These are phyloP conservation scores for Ceratopteris richardii DNA, from an alignment of 75 land plant species.

Conservation along the genomic window DNA sequence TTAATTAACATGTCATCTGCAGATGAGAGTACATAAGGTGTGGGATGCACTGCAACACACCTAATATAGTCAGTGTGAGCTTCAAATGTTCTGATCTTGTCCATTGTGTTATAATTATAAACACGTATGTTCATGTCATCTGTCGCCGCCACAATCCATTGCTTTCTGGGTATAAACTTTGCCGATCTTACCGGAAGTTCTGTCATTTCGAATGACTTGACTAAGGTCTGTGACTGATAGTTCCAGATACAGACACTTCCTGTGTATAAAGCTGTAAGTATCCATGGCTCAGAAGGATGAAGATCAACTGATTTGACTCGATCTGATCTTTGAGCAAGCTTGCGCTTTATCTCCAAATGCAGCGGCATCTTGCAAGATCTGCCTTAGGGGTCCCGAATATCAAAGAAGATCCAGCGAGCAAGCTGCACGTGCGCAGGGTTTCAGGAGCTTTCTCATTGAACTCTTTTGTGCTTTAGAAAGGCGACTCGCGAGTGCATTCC, in stretches of 20 bases:
- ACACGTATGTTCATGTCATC: slow-evolving; percentile 22
- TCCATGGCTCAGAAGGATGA: slow-evolving; percentile 21
- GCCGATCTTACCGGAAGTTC: slow-evolving; percentile 20
- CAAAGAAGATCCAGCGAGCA: no score
- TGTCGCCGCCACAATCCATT: slow-evolving; percentile 25
- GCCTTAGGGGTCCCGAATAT: no score
- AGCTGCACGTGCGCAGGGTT: no score
- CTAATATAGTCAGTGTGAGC: slow-evolving; percentile 23
- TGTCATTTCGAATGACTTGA: slow-evolving; percentile 17
- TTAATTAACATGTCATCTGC: slow-evolving; percentile 27
- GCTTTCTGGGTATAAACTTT: slow-evolving; percentile 20
- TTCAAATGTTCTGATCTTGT: slow-evolving; percentile 21
- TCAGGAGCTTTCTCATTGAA: no score
- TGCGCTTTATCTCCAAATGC: slow-evolving; percentile 15
- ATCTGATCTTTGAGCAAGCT: slow-evolving; percentile 17
- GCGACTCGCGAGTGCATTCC: no score
- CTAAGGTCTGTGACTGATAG: slow-evolving; percentile 7
- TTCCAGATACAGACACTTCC: slow-evolving; percentile 16
- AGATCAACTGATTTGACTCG: slow-evolving; percentile 17
- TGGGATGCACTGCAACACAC: slow-evolving; percentile 21
- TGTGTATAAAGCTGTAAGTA: slow-evolving; percentile 14
- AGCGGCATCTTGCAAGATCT: no score
- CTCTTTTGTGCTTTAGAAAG: no score
- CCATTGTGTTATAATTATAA: slow-evolving; percentile 26
- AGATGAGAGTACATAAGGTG: slow-evolving; percentile 18